Conservation (phyloP, 352 stramenopile genomes). For the Globisporangium nodosum region DNA sequence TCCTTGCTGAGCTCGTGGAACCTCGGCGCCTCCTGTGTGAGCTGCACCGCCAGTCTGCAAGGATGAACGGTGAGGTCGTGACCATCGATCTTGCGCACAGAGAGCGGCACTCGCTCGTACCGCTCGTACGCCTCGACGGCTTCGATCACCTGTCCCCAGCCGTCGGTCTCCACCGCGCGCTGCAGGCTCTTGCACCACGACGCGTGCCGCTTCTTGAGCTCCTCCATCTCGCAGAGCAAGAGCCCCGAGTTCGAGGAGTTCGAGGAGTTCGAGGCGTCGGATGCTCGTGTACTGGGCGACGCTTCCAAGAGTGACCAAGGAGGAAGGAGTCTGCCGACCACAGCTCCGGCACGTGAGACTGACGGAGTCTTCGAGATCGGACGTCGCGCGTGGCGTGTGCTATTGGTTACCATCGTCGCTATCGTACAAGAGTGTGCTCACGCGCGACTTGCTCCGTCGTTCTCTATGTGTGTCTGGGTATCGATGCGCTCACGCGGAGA, state of each 20-base stretch:
- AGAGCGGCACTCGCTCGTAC: slow-evolving; percentile 17
- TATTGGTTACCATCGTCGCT: background rate
- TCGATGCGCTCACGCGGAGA: background rate
- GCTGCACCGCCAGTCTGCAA: slow-evolving; percentile 29
- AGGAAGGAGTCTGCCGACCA: too few relatives aligned
- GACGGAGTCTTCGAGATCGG: too few relatives aligned
- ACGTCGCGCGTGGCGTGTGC: background rate
- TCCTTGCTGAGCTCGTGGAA: slow-evolving; percentile 36
- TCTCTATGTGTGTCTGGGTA: background rate
- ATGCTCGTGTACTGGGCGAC: background rate
- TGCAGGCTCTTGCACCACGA: slow-evolving; percentile 54
- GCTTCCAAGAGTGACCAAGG: too few relatives aligned
- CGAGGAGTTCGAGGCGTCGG: background rate
- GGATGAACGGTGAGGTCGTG: background rate
- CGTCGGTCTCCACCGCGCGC: slow-evolving; percentile 54
- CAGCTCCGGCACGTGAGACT: too few relatives aligned
- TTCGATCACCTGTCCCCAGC: slow-evolving; percentile 67
- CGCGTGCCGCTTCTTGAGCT: slow-evolving; percentile 41
- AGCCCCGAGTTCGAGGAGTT: background rate
- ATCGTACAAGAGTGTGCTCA: background rate
- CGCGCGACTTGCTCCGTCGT: background rate
- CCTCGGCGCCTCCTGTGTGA: slow-evolving; percentile 28
- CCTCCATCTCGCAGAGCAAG: slow-evolving; percentile 24
- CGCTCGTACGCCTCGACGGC: slow-evolving; percentile 71
- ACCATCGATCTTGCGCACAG: background rate